A percentile compares a stretch with the other conserved stretches of the same genome.
Conservation (phyloP, 176 grass and related monocot species). For the Oryza glaberrima region DNA sequence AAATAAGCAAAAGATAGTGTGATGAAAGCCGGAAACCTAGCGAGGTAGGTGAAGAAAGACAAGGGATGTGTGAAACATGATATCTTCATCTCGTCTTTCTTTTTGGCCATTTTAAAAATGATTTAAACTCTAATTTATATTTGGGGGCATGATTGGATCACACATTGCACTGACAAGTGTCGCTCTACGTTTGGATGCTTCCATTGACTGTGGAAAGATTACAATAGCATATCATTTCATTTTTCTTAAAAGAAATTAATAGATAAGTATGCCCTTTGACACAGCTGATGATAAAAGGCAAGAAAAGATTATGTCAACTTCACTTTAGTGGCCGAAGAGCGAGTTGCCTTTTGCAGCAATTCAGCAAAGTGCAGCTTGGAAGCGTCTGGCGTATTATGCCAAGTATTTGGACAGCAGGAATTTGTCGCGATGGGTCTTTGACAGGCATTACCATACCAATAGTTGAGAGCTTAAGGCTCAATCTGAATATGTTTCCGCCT, state of each 20-base stretch:
- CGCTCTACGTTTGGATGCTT: not conserved
- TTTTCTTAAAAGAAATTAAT: not conserved
- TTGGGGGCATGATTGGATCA: not conserved
- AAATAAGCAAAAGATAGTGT: not conserved
- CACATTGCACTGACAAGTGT: not conserved
- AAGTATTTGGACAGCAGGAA: slow-evolving; percentile 20
- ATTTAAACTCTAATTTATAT: not conserved
- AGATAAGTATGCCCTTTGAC: slow-evolving; percentile 2
- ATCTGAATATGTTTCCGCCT: no score
- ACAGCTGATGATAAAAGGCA: not conserved
- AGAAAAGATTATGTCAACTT: not conserved
- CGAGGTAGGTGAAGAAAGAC: not conserved
- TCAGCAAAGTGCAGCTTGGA: not conserved
- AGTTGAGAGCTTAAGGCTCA: no score
- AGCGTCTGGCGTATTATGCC: not conserved
- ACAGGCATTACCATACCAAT: no score
- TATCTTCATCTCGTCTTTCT: not conserved
- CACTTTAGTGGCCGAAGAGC: not conserved
- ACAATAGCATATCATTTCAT: not conserved
- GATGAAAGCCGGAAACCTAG: not conserved
- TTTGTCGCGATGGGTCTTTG: not conserved
- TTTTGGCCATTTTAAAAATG: no score
- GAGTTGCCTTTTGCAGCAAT: not conserved
- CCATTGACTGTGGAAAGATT: not conserved
- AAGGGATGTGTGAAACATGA: not conserved